phyloP scores from a whole-genome alignment of 495 filamentous ascomycete genomes.

The Hyphodiscus hymeniophilus region DNA sequence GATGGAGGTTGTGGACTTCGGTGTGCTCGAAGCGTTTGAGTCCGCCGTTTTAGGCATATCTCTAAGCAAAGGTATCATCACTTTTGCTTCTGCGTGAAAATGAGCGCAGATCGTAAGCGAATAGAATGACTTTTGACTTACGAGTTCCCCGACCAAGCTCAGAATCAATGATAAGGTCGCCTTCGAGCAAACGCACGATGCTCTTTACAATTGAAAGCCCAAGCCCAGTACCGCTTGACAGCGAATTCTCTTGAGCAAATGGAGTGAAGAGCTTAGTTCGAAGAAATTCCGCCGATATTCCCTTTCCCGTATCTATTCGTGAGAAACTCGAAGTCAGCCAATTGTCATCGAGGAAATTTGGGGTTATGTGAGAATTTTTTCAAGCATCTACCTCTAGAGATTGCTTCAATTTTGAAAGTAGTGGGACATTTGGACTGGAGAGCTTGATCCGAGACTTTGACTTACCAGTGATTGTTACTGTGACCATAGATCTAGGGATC shows the following conservation, averaged over 20 bases:
- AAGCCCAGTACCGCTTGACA: conserved; percentile 61
- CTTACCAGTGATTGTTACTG: conserved; percentile 18
- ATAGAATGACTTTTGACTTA: conserved; percentile 2
- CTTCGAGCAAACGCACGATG: conserved; percentile 50
- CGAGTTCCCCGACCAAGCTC: conserved; percentile 21
- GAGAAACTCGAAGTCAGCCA: no score
- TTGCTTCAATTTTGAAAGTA: no score
- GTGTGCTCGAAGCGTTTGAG: not conserved
- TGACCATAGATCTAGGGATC: conserved; percentile 11
- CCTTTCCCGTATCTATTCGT: conserved; percentile 23
- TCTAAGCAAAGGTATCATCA: conserved; percentile 17
- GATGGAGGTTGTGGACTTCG: conserved; percentile 7
- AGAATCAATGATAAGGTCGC: conserved; percentile 47
- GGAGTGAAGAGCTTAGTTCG: conserved; percentile 59
- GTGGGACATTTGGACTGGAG: no score
- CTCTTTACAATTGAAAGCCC: conserved; percentile 63
- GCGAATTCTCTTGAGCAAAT: conserved; percentile 62
- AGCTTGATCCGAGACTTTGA: no score
- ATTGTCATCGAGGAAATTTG: no score
- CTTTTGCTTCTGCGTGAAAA: conserved; percentile 12
- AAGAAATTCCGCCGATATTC: conserved; percentile 61
- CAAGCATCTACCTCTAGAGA: no score
- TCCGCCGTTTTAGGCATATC: conserved; percentile 16
- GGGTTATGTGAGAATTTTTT: no score
- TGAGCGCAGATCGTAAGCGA: not conserved